These are phyloP conservation scores for Pilaira anomala DNA, from an alignment of 192 early-diverging fungal genomes.

Conservation along the genomic window DNA sequence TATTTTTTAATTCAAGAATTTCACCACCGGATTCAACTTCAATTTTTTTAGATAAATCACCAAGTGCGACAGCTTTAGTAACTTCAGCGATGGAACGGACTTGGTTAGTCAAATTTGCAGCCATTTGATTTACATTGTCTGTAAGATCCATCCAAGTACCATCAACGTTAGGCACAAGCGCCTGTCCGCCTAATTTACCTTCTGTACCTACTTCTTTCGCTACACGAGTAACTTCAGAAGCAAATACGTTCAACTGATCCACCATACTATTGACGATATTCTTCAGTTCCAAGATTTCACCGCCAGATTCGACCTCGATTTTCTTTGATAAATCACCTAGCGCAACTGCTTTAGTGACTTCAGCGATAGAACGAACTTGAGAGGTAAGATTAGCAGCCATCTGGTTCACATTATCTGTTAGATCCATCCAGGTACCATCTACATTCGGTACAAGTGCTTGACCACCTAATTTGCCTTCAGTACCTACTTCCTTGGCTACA, in stretches of 20 bases:
- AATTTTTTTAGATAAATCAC: conserved; percentile 61
- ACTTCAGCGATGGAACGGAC: conserved; percentile 67
- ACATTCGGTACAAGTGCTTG: conserved; percentile 50
- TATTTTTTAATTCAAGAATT: conserved; percentile 54
- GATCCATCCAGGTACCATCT: conserved; percentile 57
- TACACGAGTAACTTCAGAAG: conserved; percentile 69
- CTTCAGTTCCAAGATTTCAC: conserved; percentile 61
- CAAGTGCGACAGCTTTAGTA: conserved; percentile 56
- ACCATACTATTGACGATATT: conserved; percentile 66
- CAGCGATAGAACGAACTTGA: conserved; percentile 58
- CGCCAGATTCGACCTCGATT: conserved; percentile 49
- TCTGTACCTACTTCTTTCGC: conserved; percentile 73
- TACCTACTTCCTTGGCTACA: conserved; percentile 59
- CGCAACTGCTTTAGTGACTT: conserved; percentile 53
- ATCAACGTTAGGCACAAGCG: conserved; percentile 39
- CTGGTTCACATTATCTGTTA: conserved; percentile 60
- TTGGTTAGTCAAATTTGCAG: conserved; percentile 52
- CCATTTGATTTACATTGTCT: conserved; percentile 55
- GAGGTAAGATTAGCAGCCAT: conserved; percentile 63
- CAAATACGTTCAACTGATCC: conserved; percentile 45
- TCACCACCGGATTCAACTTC: conserved; percentile 50
- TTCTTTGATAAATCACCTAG: conserved; percentile 51
- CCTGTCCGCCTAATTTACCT: conserved; percentile 66
- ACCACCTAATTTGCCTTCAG: conserved; percentile 59
- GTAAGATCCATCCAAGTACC: conserved; percentile 51